Evolutionary conservation across 2,329 filamentous ascomycete species (phyloP).

Genomic region (Colletotrichum sp.): DNA sequence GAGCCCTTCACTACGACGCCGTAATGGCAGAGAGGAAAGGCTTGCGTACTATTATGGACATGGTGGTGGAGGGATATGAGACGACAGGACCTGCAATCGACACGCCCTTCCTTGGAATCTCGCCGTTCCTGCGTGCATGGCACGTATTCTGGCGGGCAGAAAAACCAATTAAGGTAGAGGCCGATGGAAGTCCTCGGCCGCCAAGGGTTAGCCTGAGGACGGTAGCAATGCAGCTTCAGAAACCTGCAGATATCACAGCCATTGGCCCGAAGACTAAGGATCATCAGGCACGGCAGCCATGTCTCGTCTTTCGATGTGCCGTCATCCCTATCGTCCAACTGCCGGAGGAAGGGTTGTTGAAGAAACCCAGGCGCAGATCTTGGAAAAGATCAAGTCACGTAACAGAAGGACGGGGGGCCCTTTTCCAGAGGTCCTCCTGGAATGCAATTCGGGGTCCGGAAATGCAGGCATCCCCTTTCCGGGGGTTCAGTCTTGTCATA

Average conservation of each 20-base stretch:
- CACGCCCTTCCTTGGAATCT: not conserved
- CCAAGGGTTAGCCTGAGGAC: not conserved
- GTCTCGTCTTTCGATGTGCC: not conserved
- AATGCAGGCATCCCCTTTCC: not conserved
- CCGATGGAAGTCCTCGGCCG: not conserved
- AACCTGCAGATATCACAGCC: not conserved
- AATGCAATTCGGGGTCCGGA: not conserved
- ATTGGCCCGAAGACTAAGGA: not conserved
- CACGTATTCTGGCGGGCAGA: not conserved
- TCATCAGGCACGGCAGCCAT: not conserved
- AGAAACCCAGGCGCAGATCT: not conserved
- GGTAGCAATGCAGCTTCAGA: not conserved
- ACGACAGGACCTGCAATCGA: not conserved
- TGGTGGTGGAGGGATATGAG: not conserved
- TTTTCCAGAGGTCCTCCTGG: not conserved
- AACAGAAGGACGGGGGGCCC: not conserved
- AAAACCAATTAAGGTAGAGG: not conserved
- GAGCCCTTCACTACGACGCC: not conserved
- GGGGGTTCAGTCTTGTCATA: not conserved
- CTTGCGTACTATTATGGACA: not conserved
- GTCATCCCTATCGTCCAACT: not conserved
- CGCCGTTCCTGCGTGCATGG: not conserved
- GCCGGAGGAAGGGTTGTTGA: not conserved
- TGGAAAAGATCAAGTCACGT: not conserved
- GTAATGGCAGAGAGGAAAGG: not conserved